Base-by-base conservation (phyloP, 306 rosid species). In the Potentilla sterilis region DNA sequence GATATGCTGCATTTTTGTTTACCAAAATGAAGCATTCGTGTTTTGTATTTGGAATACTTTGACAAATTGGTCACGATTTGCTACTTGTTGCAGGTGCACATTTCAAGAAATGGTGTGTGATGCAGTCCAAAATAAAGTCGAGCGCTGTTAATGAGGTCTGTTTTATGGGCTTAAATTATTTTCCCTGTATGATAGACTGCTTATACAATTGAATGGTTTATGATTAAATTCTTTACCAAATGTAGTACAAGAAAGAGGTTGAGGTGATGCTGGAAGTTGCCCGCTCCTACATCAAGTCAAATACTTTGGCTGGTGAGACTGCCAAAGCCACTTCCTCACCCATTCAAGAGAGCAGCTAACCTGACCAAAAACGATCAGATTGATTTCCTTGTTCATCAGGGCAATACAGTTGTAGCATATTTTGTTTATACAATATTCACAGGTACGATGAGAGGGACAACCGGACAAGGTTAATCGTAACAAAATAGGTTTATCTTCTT, bases 41-140 rank as follows among this genome's bases (percentile, higher is more conserved):
- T 67, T 71, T 38, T 72, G 9, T 9, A 13, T 42, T 41, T 7
- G 15, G 9, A 70, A 38, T 47, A 46, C 79, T 62, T 58, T 35
- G 73, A 64, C 75, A 42, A 64, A 37, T 69, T 47, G 79, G 72
- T 82, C 42, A 59, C 54, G 8, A 40, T 74, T 55, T 67, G n/a
- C 52, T 28, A 55, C 55, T 24, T 73, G 34, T 58, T 74, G 72
- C 88, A 95, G 98, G 98, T 79, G 98, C 91, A 47, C 97, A 95
- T 87, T 95, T 95, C 73, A 95, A 95, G 93, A 95, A 92, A 86
- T 95, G 96, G 96, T 95, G 97, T 86, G 85, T 89, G 77, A 92
- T 95, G 98, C 97, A 92, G 80, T 86, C 97, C 74, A 95, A 92
- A 85, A 95, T 95, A 79, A 95, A 85, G 85, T 72, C 98, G 18